Conservation (phyloP, 768 basidiomycete genomes). For the Lactifluus hygrophoroides region DNA sequence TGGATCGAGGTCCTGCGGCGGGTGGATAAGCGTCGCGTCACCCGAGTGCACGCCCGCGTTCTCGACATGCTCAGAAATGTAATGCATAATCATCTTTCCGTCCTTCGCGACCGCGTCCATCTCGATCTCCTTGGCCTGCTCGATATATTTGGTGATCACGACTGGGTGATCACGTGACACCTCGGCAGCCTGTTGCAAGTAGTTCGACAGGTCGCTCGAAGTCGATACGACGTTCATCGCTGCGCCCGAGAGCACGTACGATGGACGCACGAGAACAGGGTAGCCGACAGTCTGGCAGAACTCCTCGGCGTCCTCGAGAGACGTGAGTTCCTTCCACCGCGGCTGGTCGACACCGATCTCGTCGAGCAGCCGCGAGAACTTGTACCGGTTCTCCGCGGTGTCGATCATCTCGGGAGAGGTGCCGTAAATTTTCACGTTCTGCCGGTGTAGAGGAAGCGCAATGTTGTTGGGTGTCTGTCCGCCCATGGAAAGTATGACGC, state of each 20-base stretch:
- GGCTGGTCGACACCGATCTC: conserved; percentile 99
- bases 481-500: conserved; percentile 96
- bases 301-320: conserved; percentile 72
- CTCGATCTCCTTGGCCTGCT: conserved; percentile 99
- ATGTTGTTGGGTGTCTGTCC: conserved; percentile 99
- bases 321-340: conserved; percentile 92
- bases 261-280: conserved; percentile 94
- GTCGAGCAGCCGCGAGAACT: conserved; percentile 96
- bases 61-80: conserved; percentile 98
- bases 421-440: conserved; percentile 97
- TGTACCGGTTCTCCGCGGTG: conserved; percentile 98
- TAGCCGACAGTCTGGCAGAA: conserved; percentile 94
- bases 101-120: conserved; percentile 98
- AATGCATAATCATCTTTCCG: conserved; percentile 99
- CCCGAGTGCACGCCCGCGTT: conserved; percentile 99
- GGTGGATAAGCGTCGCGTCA: conserved; percentile 95
- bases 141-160: conserved; percentile 98
- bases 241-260: conserved; percentile 97
- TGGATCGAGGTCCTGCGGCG: conserved; percentile 96
- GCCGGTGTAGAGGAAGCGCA: conserved; percentile 87
- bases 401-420: conserved; percentile 99
- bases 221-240: conserved; percentile 99
- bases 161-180: conserved; percentile 96
- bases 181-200: conserved; percentile 89
- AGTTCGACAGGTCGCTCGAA: conserved; percentile 80